Conservation (phyloP, 2,329 filamentous ascomycete genomes). For the Fusarium illudens region DNA sequence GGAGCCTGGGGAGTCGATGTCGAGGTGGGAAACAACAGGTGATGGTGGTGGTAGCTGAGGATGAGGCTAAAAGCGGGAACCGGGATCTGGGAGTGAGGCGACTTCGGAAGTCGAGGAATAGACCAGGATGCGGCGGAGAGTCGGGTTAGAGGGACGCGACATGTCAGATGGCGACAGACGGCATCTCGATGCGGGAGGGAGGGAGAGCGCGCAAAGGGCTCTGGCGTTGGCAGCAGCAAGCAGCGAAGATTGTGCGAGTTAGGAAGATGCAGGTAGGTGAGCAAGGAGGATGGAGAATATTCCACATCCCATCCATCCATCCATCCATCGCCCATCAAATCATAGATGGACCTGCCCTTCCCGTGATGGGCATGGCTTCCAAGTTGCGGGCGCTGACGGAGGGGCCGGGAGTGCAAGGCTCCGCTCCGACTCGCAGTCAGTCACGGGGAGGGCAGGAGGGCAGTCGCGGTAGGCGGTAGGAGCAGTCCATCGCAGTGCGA, state of each 20-base stretch:
- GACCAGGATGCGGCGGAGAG: slow-evolving; percentile 22
- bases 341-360: background rate
- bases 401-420: slow-evolving; percentile 17
- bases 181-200: slow-evolving; percentile 29
- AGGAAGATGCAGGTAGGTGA: slow-evolving; percentile 12
- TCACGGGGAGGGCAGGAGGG: background rate
- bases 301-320: background rate
- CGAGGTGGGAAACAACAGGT: background rate
- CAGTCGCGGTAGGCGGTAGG: background rate
- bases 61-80: slow-evolving; percentile 11
- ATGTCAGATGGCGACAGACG: slow-evolving; percentile 26
- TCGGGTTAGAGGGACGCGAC: slow-evolving; percentile 21
- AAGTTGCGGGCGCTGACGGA: slow-evolving; percentile 5
- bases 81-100: slow-evolving; percentile 9
- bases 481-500: background rate
- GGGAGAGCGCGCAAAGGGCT: background rate
- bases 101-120: slow-evolving; percentile 24
- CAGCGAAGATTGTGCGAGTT: background rate
- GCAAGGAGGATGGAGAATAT: background rate
- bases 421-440: slow-evolving; percentile 10
- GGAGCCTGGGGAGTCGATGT: background rate
- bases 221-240: background rate
- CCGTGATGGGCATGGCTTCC: background rate
- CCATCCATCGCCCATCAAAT: background rate
- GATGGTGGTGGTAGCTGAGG: background rate